These are phyloP conservation scores for Boletus sp. DNA, from an alignment of 1,284 basidiomycete species.

Conservation along the genomic window DNA sequence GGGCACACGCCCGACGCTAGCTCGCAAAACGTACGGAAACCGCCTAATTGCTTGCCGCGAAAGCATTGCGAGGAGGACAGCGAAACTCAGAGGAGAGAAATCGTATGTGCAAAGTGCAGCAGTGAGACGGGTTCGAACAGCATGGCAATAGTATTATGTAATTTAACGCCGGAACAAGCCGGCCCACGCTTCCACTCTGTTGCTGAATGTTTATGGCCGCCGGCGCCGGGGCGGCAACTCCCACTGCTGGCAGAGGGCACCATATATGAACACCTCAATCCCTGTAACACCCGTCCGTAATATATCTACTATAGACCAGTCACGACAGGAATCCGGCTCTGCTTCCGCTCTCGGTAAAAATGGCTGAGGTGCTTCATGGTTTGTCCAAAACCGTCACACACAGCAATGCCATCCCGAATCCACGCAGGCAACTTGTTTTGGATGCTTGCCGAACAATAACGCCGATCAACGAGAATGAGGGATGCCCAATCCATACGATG, in stretches of 20 bases:
- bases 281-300: not conserved
- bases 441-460: constrained; percentile 70
- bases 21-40: constrained; percentile 29
- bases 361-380: constrained; percentile 67
- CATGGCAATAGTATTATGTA: constrained; percentile 20
- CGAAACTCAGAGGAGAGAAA: not conserved
- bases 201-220: not conserved
- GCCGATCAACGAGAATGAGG: constrained; percentile 78
- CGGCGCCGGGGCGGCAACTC: constrained; percentile 4
- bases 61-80: constrained; percentile 23
- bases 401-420: constrained; percentile 71
- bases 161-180: constrained; percentile 15
- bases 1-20: constrained; percentile 12
- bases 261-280: constrained; percentile 4
- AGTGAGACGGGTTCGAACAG: not conserved
- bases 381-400: constrained; percentile 71
- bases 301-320: constrained; percentile 4
- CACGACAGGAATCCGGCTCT: not conserved
- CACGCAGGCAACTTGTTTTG: constrained; percentile 80
- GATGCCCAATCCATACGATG: constrained; percentile 87
- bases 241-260: not conserved
- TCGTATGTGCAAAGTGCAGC: not conserved
- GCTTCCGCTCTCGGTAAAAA: constrained; percentile 61
- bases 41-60: constrained; percentile 32
- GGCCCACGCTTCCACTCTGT: not conserved